Evolutionary conservation across 306 rosid genomes (phyloP).

Genomic region (Dalbergia cochinchinensis): DNA sequence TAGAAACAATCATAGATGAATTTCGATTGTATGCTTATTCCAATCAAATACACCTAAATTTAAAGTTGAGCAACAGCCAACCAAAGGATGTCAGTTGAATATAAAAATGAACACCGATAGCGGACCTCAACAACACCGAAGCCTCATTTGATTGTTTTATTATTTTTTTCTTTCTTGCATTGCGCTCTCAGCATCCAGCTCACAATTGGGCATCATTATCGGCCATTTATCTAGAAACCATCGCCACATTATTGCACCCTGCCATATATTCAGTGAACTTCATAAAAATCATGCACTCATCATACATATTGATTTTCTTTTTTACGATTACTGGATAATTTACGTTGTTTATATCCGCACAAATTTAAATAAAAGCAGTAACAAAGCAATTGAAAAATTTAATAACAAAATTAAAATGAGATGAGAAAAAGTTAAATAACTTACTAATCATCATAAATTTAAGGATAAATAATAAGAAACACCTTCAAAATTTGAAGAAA

Average conservation of each 20-base stretch:
- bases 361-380: not conserved
- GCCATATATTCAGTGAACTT: not conserved
- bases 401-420: not conserved
- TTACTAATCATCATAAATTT: not conserved
- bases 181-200: not conserved
- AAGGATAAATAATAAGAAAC: too few species aligned
- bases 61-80: not conserved
- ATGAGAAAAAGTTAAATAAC: not conserved
- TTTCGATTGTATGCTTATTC: too few species aligned
- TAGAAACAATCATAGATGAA: too few species aligned
- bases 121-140: conserved; percentile 37
- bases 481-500: too few species aligned
- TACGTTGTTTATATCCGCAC: not conserved
- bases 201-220: not conserved
- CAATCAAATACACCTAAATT: not conserved
- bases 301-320: conserved; percentile 3
- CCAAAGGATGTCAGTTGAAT: conserved; percentile 27
- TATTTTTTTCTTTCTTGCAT: too few species aligned
- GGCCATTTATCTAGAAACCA: conserved; percentile 1
- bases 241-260: not conserved
- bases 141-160: not conserved
- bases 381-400: not conserved
- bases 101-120: conserved; percentile 12
- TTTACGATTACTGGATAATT: not conserved
- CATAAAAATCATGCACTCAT: conserved; percentile 17